A percentile compares a stretch with the other conserved stretches of the same genome.
phyloP scores from a whole-genome alignment of 805 yeast species.

The Suhomyces xylopsoci region DNA sequence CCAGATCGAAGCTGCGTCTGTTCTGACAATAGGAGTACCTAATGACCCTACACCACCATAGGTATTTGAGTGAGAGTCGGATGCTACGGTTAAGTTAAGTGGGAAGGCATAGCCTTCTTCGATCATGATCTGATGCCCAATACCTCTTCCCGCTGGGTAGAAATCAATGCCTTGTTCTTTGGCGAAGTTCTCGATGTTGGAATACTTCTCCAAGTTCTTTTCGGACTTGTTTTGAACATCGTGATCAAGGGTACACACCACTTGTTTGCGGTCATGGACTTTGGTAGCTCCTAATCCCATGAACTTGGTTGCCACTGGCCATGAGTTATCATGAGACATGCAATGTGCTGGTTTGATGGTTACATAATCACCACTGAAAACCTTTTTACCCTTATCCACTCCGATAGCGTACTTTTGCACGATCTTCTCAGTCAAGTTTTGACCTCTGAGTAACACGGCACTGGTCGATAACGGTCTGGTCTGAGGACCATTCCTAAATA shows the following conservation, averaged over 20 bases:
- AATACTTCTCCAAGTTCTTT: conserved; percentile 82
- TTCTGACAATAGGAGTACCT: conserved; percentile 97
- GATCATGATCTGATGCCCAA: conserved; percentile 98
- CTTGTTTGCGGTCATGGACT: conserved; percentile 82
- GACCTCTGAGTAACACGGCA: conserved; percentile 40
- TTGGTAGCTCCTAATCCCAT: conserved; percentile 88
- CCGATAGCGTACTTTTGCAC: conserved; percentile 93
- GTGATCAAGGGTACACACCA: conserved; percentile 95
- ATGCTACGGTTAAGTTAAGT: conserved; percentile 86
- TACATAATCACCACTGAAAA: conserved; percentile 90
- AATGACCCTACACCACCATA: conserved; percentile 95
- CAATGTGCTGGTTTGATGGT: conserved; percentile 94
- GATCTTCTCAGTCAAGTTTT: conserved; percentile 92
- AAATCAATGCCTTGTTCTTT: conserved; percentile 89
- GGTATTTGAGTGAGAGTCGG: conserved; percentile 96
- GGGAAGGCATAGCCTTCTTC: conserved; percentile 99
- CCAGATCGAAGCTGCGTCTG: conserved; percentile 99
- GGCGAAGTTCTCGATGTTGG: conserved; percentile 87
- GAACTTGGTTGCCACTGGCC: conserved; percentile 98
- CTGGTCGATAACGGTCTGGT: conserved; percentile 5
- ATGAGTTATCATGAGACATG: conserved; percentile 98
- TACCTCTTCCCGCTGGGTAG: conserved; percentile 98
- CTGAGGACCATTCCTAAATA: not conserved
- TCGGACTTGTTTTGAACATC: conserved; percentile 94
- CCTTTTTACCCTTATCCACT: conserved; percentile 67